These are phyloP conservation scores for Stylosanthes scabra DNA, from an alignment of 331 rosid species.

Conservation along the genomic window DNA sequence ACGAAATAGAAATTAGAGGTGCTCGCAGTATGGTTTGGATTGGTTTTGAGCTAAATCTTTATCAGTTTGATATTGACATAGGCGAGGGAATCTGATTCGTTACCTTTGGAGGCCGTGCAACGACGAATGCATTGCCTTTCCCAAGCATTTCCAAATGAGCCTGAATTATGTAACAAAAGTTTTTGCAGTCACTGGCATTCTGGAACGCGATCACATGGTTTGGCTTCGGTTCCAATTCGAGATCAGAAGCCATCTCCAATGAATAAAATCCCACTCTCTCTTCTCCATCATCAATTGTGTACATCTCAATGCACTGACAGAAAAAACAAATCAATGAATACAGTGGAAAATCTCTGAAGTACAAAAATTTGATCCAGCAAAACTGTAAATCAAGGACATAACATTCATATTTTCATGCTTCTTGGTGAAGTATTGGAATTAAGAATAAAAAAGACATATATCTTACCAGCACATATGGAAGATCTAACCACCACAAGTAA, in stretches of 20 bases:
- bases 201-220: conserved; percentile 88
- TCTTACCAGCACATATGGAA: conserved; percentile 76
- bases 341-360: too few species aligned
- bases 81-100: conserved; percentile 4
- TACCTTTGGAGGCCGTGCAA: conserved; percentile 93
- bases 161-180: conserved; percentile 85
- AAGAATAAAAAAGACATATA: not conserved
- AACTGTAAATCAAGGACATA: conserved; percentile 16
- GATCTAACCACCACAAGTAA: conserved; percentile 98
- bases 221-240: conserved; percentile 95
- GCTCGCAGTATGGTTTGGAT: too few species aligned
- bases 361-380: conserved; percentile 29
- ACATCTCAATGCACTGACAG: conserved; percentile 88
- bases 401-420: conserved; percentile 17
- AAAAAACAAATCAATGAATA: conserved; percentile 33
- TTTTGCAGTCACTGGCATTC: conserved; percentile 84
- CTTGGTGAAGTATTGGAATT: conserved; percentile 25
- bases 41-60: not conserved
- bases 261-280: conserved; percentile 88
- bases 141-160: conserved; percentile 91
- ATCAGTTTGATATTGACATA: not conserved
- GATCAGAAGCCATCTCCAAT: conserved; percentile 94
- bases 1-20: conserved; percentile 16
- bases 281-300: conserved; percentile 70
- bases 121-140: conserved; percentile 79